Evolutionary conservation across 352 stramenopile genomes (phyloP), one percentile per base, ranked within the genome.

Genomic region (Phytopythium litorale): DNA sequence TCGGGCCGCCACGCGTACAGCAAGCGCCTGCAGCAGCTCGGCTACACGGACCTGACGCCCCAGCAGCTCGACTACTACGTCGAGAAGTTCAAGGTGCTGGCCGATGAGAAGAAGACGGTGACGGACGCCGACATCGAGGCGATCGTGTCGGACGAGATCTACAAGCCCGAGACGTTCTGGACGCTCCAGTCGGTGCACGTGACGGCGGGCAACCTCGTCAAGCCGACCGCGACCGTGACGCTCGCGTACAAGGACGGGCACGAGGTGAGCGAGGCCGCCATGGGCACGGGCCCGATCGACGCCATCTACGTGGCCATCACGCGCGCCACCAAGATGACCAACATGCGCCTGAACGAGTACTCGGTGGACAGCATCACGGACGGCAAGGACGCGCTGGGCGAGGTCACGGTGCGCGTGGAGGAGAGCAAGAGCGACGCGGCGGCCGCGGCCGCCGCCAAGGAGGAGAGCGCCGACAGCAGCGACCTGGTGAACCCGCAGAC

Each of bases 31-130:
- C 78, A 93, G 69, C 88, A 95, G 71, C 83, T 97, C 38, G 89
- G 89, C n/a, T 97, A 94, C 76, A 88, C 68, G 18, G 82, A 90
- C 67, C 72, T 97, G 35, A 95, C 87, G 28, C 68, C 70, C 9
- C 77, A 93, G 72, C 84, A 97, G 72, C 81, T 97, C 45, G 79
- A 96, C 70, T 88, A 92, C 72, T 96, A 96, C 71, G 88, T 96
- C 18, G 84, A 96, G 66, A 95, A 96, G 75, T 97, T 96, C 70
- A 97, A 97, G 73, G 70, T 92, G 48, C 68, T 97, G 37, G 89
- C 89, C 28, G 89, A 97, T 59, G 87, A 96, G 68, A 97, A 97
- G 86, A 97, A 97, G 77, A 87, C 87, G 18, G 88, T 97, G 45
- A 97, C 88, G 51, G 89, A 97, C 52, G 89, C 87, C 28, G 89